Conservation (phyloP, 2,329 filamentous ascomycete species). For the Colletotrichum neosansevieriae region DNA sequence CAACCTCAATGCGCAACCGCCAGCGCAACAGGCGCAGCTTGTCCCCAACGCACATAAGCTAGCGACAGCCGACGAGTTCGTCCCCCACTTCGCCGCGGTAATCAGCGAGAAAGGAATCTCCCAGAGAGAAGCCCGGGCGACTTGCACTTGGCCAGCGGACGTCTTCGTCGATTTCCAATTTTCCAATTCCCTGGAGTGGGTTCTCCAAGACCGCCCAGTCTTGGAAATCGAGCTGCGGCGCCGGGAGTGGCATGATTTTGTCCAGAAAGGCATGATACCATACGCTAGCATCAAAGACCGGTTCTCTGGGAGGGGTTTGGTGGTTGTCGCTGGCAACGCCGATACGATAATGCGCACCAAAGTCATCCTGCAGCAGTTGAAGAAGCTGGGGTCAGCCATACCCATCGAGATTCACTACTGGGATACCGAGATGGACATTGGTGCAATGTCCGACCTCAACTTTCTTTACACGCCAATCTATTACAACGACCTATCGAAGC, state of each 20-base stretch:
- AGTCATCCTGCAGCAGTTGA: slow-evolving; percentile 26
- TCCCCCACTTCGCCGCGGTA: slow-evolving; percentile 26
- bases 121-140: slow-evolving; percentile 17
- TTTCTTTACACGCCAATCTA: slow-evolving; percentile 23
- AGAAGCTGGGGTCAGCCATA: background rate
- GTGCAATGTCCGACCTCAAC: slow-evolving; percentile 24
- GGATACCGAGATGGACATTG: slow-evolving; percentile 27
- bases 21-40: background rate
- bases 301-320: slow-evolving; percentile 18
- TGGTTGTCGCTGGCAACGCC: slow-evolving; percentile 32
- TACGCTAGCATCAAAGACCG: slow-evolving; percentile 25
- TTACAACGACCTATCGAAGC: slow-evolving; percentile 31
- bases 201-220: slow-evolving; percentile 19
- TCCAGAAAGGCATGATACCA: slow-evolving; percentile 20
- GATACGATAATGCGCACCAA: slow-evolving; percentile 34
- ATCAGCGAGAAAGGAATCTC: slow-evolving; percentile 11
- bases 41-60: slow-evolving; percentile 18
- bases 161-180: slow-evolving; percentile 28
- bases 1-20: background rate
- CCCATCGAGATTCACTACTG: slow-evolving; percentile 29
- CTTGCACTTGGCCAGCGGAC: slow-evolving; percentile 27
- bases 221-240: slow-evolving; percentile 33
- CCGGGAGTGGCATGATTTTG: slow-evolving; percentile 32
- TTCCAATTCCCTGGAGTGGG: slow-evolving; percentile 25
- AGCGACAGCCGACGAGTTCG: slow-evolving; percentile 20